phyloP scores from a whole-genome alignment of 164 flowering plant genomes.

The Vitis amurensis region DNA sequence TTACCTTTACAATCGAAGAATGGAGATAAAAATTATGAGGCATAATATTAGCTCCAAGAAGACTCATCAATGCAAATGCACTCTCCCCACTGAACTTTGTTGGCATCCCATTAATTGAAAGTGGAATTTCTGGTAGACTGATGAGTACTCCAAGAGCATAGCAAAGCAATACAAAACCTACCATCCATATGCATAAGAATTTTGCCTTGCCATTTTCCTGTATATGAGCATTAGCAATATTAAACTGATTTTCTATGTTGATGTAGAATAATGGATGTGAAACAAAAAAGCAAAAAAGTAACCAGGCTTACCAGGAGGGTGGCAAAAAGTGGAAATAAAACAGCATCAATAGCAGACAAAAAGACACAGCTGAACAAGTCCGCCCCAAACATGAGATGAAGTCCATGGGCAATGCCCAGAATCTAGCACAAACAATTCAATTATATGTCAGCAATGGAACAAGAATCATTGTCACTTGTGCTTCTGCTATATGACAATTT shows the following conservation, averaged over 20 bases:
- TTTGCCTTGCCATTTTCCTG: constrained; percentile 65
- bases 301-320: constrained; percentile 50
- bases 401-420: constrained; percentile 81
- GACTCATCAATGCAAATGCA: constrained; percentile 74
- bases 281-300: not conserved
- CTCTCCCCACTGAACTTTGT: constrained; percentile 73
- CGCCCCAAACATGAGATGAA: constrained; percentile 70
- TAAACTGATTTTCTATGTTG: not conserved
- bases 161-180: constrained; percentile 46
- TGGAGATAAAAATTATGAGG: constrained; percentile 96
- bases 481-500: not conserved
- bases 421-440: constrained; percentile 41
- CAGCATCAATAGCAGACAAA: constrained; percentile 59
- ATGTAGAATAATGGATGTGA: not conserved
- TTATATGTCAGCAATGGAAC: constrained; percentile 3
- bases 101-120: constrained; percentile 52
- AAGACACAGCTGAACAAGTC: constrained; percentile 66
- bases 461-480: not conserved
- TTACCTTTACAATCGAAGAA: constrained; percentile 85
- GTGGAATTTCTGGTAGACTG: constrained; percentile 66
- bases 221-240: not conserved
- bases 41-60: constrained; percentile 86
- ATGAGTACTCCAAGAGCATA: constrained; percentile 61
- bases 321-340: constrained; percentile 64
- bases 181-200: constrained; percentile 37